Evolutionary conservation across 768 basidiomycete genomes (phyloP), one percentile per base, ranked within the genome.

Genomic region (Rickenella mellea): DNA sequence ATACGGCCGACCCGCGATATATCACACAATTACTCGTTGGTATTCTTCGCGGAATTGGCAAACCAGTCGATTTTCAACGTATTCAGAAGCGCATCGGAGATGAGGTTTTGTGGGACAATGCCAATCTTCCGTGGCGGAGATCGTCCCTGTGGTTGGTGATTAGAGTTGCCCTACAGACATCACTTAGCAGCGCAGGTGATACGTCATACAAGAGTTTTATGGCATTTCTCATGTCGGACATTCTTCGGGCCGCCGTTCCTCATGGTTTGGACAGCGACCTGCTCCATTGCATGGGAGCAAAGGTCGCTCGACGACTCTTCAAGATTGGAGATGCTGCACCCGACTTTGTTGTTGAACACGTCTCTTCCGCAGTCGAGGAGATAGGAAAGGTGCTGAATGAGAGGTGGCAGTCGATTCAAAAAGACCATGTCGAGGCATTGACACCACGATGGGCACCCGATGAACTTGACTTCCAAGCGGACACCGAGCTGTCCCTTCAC

Each of bases 81-180:
- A 59, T 66, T 51, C 42, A 55, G 49, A 76, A 76, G 50, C 66
- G 69, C 6, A 57, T 73, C 0, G 59, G 57, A 5, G 73, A 76
- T 39, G 68, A 76, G 19, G 66, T 73, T 2, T 55, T 69, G 2
- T 70, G 70, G 67, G 29, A 58, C 4, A 43, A 57, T 19, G 55
- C 66, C 2, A 39, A 48, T 25, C 55, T 61, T 41, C 75, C 59
- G 11, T 77, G 74, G 74, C 56, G 76, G 21, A 60, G 74, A 19
- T 70, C 71, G 5, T 55, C 70, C 1, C 55, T 72, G 10, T 77
- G 74, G 73, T 64, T 74, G 4, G 50, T 71, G 9, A 52, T 72
- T 26, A 67, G 73, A 6, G 68, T 76, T 4, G 59, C 61, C 1
- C 47, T 68, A 12, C 65, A 68, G 33, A 62, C 60, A 1, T 44